Evolutionary conservation across 768 basidiomycete genomes (phyloP).

Genomic region (Hygrocybe coccinea): DNA sequence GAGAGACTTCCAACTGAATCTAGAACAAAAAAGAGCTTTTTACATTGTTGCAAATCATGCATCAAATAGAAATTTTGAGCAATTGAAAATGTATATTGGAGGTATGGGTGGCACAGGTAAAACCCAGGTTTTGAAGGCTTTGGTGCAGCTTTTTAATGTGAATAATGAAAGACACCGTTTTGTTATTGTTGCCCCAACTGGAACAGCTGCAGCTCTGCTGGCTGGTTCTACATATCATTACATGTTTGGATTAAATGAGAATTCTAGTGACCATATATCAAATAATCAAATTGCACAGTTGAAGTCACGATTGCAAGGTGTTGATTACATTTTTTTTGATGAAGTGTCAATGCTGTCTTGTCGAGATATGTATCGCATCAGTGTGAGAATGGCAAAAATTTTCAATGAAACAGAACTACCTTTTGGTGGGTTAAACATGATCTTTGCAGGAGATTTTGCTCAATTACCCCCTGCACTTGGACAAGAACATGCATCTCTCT

Average conservation of each 20-base stretch:
- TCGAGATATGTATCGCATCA: too few species aligned
- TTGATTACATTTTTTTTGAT: constrained; percentile 37
- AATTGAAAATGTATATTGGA: too few species aligned
- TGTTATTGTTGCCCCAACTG: constrained; percentile 25
- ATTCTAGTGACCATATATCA: background rate
- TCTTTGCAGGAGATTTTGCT: constrained; percentile 36
- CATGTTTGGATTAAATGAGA: constrained; percentile 5
- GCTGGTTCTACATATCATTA: constrained; percentile 23
- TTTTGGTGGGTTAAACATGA: too few species aligned
- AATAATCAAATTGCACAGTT: constrained; percentile 7
- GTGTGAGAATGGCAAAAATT: too few species aligned
- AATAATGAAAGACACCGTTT: constrained; percentile 24
- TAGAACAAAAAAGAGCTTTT: too few species aligned
- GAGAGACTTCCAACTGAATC: too few species aligned
- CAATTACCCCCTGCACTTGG: too few species aligned
- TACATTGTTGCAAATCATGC: too few species aligned
- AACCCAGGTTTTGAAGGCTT: constrained; percentile 26
- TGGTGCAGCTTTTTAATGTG: constrained; percentile 20
- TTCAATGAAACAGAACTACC: too few species aligned
- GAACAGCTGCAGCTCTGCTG: constrained; percentile 22
- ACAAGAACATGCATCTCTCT: too few species aligned
- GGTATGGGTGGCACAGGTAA: constrained; percentile 35
- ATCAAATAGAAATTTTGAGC: too few species aligned
- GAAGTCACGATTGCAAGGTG: constrained; percentile 13
- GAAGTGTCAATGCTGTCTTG: constrained; percentile 21